Base-by-base conservation (phyloP, 2,329 filamentous ascomycete species). In the Clarireedia paspali region DNA sequence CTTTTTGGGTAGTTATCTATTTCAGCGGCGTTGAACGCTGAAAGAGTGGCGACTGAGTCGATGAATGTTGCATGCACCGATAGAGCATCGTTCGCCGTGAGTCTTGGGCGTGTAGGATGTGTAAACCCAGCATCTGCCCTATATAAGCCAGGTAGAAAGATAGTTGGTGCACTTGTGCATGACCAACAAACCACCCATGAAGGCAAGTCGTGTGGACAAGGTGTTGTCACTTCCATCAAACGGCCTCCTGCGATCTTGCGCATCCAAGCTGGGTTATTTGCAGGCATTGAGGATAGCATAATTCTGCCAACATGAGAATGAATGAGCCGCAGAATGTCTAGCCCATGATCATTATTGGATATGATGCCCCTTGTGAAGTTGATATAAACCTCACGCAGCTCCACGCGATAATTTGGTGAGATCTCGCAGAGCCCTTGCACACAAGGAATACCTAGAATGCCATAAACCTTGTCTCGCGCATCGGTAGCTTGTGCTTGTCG, bases 391-490 rank as follows among this genome's bases (percentile, higher is more conserved):
- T 55, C 46, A 14, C 45, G 34, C 10, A 55, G 52, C 17, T 49
- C 34, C 2, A 50, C 42, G 30, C 36, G 45, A n/a, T 55, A 55
- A 34, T 42, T 55, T 4, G 45, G 46, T 2, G 52, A 55, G 7
- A 55, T 30, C 1, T 39, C 10, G 2, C 45, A 26, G 27, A 55
- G 38, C 23, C 46, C 52, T 42, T 50, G 23, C 5, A 55, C 36
- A 15, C 52, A 55, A 50, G 46, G 52, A 14, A 55, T 44, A 39
- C 27, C 55, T 14, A 56, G 34, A 10, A 56, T 52, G 1, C 47
- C 55, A 53, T 53, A 56, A 6, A 56, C 50, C 34, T 56, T 56
- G 9, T 56, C 55, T 15, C 48, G 34, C 17, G 55, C 39, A 46
- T 53, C 49, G 26, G 55, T 56, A 24, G 55, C 55, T 53, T 56